A percentile compares a stretch with the other conserved stretches of the same genome.
These are phyloP conservation scores for Pseudoneurospora amorphoporcata DNA, from an alignment of 495 filamentous ascomycete species.

Conservation along the genomic window DNA sequence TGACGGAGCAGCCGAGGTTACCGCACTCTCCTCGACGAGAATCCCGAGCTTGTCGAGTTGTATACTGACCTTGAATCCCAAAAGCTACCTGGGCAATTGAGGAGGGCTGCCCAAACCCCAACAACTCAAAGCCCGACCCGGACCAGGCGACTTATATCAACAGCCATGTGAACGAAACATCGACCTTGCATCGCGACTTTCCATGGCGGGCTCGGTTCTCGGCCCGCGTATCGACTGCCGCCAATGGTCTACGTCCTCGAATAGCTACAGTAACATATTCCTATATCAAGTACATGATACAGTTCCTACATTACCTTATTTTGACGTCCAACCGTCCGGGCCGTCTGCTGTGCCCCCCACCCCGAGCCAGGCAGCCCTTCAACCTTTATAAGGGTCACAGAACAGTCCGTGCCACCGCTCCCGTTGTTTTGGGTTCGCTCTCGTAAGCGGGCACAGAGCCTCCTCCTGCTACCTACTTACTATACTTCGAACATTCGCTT, in stretches of 20 bases:
- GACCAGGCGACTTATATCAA: neutral
- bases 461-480: neutral
- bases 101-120: neutral
- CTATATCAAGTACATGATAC: neutral
- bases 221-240: neutral
- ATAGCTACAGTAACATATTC: neutral
- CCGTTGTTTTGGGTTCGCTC: neutral
- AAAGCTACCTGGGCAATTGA: neutral
- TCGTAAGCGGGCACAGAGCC: neutral
- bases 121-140: neutral
- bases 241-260: neutral
- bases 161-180: neutral
- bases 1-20: neutral
- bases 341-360: neutral
- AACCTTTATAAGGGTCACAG: neutral
- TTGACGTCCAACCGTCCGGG: neutral
- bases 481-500: neutral
- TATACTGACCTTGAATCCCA: neutral
- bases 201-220: neutral
- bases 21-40: neutral
- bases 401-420: neutral
- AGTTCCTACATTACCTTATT: neutral
- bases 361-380: neutral
- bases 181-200: neutral
- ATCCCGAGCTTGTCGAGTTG: neutral